Evolutionary conservation across 1,284 basidiomycete species (phyloP).

Genomic region (Trichosporon faecale): DNA sequence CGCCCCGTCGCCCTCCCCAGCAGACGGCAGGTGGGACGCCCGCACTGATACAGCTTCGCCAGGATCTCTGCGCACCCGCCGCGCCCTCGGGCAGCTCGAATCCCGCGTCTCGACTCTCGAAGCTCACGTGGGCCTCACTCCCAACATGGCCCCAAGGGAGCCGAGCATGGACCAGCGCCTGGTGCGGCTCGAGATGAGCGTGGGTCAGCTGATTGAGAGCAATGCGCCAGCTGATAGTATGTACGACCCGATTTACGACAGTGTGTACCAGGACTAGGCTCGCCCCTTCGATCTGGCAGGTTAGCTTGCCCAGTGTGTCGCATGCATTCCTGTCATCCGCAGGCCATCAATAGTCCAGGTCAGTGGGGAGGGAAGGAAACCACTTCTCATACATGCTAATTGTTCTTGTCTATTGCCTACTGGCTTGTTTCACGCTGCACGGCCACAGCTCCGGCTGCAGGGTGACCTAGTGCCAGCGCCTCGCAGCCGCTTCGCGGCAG

Average conservation of each 20-base stretch:
- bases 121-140: neutral
- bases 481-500: no score
- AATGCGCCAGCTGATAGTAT: neutral
- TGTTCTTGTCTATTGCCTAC: neutral
- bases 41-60: no score
- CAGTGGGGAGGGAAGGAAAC: no score
- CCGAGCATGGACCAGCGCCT: neutral
- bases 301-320: no score
- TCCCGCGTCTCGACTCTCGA: neutral
- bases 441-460: no score
- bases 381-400: neutral
- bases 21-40: no score
- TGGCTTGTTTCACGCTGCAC: neutral
- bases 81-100: neutral
- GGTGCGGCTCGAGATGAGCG: neutral
- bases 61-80: neutral
- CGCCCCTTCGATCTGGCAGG: no score
- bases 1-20: no score
- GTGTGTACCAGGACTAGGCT: neutral
- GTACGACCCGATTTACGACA: neutral
- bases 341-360: neutral
- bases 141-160: neutral
- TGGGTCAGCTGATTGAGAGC: neutral
- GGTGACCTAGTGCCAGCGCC: no score
- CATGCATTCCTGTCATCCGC: neutral